Percentiles rank a stretch among this genome's conserved stretches.
Evolutionary conservation across 208 protist genomes (phyloP).

Genomic region (Novymonas esmeraldas): DNA sequence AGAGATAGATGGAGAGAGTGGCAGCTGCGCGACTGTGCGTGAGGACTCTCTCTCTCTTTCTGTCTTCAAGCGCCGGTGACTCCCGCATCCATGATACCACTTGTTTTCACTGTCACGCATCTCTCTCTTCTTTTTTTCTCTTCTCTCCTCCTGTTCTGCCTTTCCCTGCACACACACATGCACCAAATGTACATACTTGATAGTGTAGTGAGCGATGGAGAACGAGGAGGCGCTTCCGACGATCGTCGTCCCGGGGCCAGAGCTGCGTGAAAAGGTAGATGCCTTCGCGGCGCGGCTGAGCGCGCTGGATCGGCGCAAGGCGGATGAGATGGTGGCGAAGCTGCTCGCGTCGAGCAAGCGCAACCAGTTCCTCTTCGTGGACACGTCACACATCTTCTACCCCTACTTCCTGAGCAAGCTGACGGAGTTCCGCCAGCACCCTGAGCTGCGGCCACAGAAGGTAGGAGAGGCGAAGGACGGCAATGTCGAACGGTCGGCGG

Average conservation of each 20-base stretch:
- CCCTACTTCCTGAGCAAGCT: conserved; percentile 89
- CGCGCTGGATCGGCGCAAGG: conserved; percentile 66
- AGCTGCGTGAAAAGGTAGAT: conserved; percentile 80
- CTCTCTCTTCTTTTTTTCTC: neutral
- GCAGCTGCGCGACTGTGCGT: too few species aligned
- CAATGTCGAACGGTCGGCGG: conserved; percentile 21
- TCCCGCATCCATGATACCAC: neutral
- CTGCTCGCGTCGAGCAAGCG: conserved; percentile 73
- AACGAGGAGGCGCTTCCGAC: conserved; percentile 62
- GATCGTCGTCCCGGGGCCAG: conserved; percentile 83
- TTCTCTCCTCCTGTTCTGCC: neutral
- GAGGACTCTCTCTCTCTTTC: too few species aligned
- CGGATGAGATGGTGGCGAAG: conserved; percentile 84
- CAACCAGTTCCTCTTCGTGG: conserved; percentile 82
- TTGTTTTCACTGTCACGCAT: neutral
- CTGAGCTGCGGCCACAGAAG: conserved; percentile 63
- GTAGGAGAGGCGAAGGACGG: conserved; percentile 19
- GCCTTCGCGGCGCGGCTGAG: conserved; percentile 74
- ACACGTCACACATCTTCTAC: conserved; percentile 88
- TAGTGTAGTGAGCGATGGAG: conserved; percentile 28
- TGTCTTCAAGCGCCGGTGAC: neutral
- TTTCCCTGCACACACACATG: conserved; percentile 10
- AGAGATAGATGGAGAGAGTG: too few species aligned
- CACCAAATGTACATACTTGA: neutral
- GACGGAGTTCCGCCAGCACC: conserved; percentile 78